phyloP scores from a whole-genome alignment of 2,329 filamentous ascomycete genomes.

The Lasiodiplodia citricola region DNA sequence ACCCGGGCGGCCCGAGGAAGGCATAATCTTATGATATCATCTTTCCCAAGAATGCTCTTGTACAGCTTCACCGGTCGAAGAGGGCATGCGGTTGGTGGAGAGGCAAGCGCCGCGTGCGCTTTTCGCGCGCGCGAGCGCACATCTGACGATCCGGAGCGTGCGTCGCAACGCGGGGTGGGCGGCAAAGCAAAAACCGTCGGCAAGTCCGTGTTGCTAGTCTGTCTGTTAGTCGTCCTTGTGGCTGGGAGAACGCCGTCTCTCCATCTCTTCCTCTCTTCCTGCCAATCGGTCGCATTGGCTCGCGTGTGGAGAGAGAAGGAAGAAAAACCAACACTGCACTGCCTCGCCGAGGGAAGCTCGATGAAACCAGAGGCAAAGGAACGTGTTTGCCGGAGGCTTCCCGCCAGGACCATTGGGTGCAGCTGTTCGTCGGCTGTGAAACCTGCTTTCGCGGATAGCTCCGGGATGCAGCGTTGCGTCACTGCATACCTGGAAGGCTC shows the following conservation, averaged over 20 bases:
- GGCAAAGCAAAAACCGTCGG: neutral
- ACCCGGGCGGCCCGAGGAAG: neutral
- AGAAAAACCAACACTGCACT: neutral
- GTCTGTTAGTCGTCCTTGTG: neutral
- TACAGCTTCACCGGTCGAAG: slow-evolving; percentile 20
- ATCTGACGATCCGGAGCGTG: slow-evolving; percentile 13
- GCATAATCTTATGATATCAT: slow-evolving; percentile 23
- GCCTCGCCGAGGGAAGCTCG: neutral
- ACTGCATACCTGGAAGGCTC: slow-evolving; percentile 15
- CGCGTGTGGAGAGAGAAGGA: neutral
- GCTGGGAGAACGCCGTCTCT: neutral
- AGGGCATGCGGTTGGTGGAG: slow-evolving; percentile 14
- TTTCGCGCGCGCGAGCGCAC: slow-evolving; percentile 1
- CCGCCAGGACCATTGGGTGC: neutral
- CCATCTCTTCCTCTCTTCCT: neutral
- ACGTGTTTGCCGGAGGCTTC: neutral
- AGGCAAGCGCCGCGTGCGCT: neutral
- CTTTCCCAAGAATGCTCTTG: slow-evolving; percentile 20
- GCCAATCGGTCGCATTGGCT: slow-evolving; percentile 1
- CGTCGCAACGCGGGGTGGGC: neutral
- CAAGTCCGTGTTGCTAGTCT: neutral
- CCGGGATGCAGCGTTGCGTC: slow-evolving; percentile 23
- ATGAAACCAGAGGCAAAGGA: slow-evolving; percentile 6
- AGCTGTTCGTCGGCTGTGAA: slow-evolving; percentile 1
- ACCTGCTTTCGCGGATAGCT: slow-evolving; percentile 20